Base-by-base conservation (phyloP, 106 monocot genomes). In the Dendrobium chrysotoxum region DNA sequence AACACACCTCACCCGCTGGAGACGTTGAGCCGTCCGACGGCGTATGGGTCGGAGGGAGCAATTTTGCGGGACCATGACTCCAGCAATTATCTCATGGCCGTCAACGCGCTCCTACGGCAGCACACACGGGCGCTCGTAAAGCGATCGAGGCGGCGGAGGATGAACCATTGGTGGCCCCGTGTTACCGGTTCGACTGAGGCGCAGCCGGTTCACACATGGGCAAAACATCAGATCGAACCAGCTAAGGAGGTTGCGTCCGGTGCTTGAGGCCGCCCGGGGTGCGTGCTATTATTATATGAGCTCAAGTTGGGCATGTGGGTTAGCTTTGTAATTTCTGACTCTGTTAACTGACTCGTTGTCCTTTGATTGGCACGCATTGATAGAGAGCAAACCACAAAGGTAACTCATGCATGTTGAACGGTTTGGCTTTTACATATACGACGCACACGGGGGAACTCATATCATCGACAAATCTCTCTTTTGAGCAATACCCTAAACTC, bases 41-140 rank as follows among this genome's bases (percentile, higher is more conserved):
- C 96, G 3, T 96, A 96, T 40, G 93, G 96, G 11, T 88, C 93
- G 0, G 96, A 88, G 4, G 96, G 96, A 21, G 86, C 93, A 13
- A 92, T 96, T 28, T 88, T 92, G 12, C 89, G 96, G 1, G 96
- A 96, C 85, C 96, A 96, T 50, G 96, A 93, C 35, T 93, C 90
- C 10, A 75, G 83, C 83, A 93, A 90, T 79, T 96, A 96, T 77
- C 82, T 92, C 44, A 86, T 85, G 71, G 91, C 96, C 40, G 61
- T 96, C 15, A 86, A 87, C 61, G 82, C 58, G 11, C 79, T 95
- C 30, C 70, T 92, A 1, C 83, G 79, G 38, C 81, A 70, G 55
- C 76, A 75, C 39, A 83, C 79, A 13, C 79, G 61, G 23, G 57
- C 25, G 5, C 67, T 84, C 28, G 74, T 78, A 12, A 26, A 85